A percentile compares a stretch with the other conserved stretches of the same genome.
Evolutionary conservation across 345 rosid genomes (phyloP).

Genomic region (Nasturtium officinale): DNA sequence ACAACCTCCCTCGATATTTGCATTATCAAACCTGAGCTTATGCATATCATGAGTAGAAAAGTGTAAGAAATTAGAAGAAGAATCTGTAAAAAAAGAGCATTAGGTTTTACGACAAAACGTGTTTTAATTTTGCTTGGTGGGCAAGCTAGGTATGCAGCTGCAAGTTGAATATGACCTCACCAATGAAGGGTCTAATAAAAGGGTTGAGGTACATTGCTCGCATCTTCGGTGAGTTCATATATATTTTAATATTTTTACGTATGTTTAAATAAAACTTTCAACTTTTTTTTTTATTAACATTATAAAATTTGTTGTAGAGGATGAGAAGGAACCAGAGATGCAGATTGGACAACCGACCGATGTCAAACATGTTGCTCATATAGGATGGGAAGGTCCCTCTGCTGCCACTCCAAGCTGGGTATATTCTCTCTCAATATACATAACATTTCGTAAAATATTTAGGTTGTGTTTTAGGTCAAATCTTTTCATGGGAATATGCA

Average conservation of each 20-base stretch:
- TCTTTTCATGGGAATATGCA: slow-evolving; percentile 29
- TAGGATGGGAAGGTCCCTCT: slow-evolving; percentile 85
- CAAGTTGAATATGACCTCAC: slow-evolving; percentile 27
- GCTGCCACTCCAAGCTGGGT: slow-evolving; percentile 69
- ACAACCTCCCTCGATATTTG: not conserved
- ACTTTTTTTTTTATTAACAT: not conserved
- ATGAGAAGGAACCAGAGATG: slow-evolving; percentile 82
- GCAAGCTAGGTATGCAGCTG: slow-evolving; percentile 37
- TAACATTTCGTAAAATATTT: not conserved
- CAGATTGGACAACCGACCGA: slow-evolving; percentile 87
- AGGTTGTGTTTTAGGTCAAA: slow-evolving; percentile 54
- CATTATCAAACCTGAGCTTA: not conserved
- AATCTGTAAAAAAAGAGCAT: not conserved
- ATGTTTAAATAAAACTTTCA: not conserved
- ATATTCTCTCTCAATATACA: slow-evolving; percentile 12
- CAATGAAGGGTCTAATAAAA: slow-evolving; percentile 73
- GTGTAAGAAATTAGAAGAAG: not conserved
- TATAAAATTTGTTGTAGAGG: slow-evolving; percentile 49
- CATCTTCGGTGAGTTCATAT: slow-evolving; percentile 61
- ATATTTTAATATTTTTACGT: not conserved
- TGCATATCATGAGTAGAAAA: not conserved
- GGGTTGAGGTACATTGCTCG: slow-evolving; percentile 80
- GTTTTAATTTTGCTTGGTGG: slow-evolving; percentile 11
- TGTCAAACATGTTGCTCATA: slow-evolving; percentile 96
- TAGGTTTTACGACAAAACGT: not conserved